phyloP scores from a whole-genome alignment of 768 basidiomycete genomes.

The Favolaschia claudopus region DNA sequence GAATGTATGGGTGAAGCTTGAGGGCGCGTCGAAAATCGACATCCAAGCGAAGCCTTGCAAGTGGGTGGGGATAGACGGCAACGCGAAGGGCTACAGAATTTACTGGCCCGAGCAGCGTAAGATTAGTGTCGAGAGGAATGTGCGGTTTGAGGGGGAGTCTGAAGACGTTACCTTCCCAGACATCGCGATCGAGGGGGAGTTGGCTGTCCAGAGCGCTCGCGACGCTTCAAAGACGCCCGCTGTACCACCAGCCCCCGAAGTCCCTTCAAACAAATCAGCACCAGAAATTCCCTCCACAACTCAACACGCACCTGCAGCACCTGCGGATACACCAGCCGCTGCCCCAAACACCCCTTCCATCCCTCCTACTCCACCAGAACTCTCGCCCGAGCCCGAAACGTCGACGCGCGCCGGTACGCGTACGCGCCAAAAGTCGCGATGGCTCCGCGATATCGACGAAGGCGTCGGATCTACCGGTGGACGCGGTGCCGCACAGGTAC shows the following conservation, averaged over 20 bases:
- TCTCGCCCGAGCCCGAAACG: too few species aligned
- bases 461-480: background rate
- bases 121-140: slow-evolving; percentile 24
- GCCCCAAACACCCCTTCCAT: background rate
- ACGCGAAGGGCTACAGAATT: slow-evolving; percentile 26
- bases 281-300: background rate
- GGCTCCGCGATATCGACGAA: background rate
- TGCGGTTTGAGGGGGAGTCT: slow-evolving; percentile 14
- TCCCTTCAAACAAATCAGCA: background rate
- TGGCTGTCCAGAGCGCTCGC: background rate
- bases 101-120: slow-evolving; percentile 27
- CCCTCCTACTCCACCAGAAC: background rate
- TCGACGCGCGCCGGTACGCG: background rate
- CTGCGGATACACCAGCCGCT: background rate
- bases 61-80: slow-evolving; percentile 19
- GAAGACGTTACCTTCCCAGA: background rate
- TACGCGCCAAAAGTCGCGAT: background rate
- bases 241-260: background rate
- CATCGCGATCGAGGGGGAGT: slow-evolving; percentile 25
- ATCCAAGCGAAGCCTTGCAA: slow-evolving; percentile 4
- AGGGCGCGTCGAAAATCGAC: slow-evolving; percentile 14
- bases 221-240: background rate
- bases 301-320: background rate
- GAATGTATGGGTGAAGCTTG: slow-evolving; percentile 2
- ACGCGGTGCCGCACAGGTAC: too few species aligned